Evolutionary conservation across 2,329 filamentous ascomycete species (phyloP), one percentile per base, ranked within the genome.

Genomic region (Colletotrichum spaethianum): DNA sequence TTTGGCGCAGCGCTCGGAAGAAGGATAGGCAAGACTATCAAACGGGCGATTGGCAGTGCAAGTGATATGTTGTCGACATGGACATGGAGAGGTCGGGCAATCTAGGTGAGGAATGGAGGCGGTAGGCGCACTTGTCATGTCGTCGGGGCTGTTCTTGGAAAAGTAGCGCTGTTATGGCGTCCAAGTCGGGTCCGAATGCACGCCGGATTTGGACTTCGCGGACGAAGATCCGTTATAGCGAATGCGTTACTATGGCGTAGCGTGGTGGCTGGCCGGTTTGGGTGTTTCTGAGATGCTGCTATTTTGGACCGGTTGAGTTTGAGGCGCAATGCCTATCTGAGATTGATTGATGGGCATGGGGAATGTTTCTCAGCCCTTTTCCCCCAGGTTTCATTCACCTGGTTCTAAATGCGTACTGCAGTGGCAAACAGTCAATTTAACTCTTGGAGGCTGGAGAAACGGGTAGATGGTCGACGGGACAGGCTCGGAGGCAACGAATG

Each of bases 361-460:
- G 44, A 26, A 63, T 59, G 56, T 68, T 68, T 68, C 57, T 52
- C 69, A 53, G 48, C 38, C 50, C 46, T 63, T 31, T 40, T 40
- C 36, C 69, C 69, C 69, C 69, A 59, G 69, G 57, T 52, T 63
- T 63, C 62, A 31, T 65, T 57, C 48, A 36, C 23, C 57, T 28
- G 48, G 14, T 61, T 61, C 38, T 56, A 67, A 50, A 61, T 48
- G 20, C 20, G 56, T 40, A 23, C 5, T 23, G 52, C n/a, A 40
- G 69, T 72, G 69, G 64, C 50, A 68, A 72, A 63, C 48, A 63
- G 44, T 18, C 50, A 57, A 68, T 52, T 16, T 59, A 67, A 33
- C 5, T 11, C 40, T 38, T 44, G 50, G 69, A 44, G 26, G 38
- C 40, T 12, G n/a, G 52, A 28, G 69, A 71, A 71, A 61, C 57